Evolutionary conservation across 1,284 basidiomycete genomes (phyloP).

Genomic region (Pterulicium gracile): DNA sequence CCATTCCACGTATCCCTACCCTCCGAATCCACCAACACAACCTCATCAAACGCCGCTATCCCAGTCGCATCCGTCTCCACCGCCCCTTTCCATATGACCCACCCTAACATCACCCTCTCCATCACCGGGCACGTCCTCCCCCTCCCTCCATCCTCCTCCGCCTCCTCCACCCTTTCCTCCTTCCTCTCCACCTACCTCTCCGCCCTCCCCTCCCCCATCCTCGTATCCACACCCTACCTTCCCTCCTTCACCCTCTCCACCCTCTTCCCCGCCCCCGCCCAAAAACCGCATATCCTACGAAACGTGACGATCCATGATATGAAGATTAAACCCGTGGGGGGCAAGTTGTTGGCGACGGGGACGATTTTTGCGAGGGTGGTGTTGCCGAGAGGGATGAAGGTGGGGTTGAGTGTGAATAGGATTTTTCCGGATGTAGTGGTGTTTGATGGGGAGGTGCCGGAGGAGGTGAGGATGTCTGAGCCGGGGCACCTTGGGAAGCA

Average conservation of each 20-base stretch:
- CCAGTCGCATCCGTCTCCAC: slow-evolving; percentile 44
- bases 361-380: slow-evolving; percentile 52
- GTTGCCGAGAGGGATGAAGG: slow-evolving; percentile 53
- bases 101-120: slow-evolving; percentile 54
- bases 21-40: slow-evolving; percentile 12
- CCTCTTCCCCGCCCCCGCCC: slow-evolving; percentile 51
- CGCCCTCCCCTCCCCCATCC: slow-evolving; percentile 40
- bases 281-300: slow-evolving; percentile 50
- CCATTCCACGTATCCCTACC: slow-evolving; percentile 53
- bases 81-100: slow-evolving; percentile 43
- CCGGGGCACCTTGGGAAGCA: background rate
- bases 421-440: slow-evolving; percentile 67
- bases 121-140: slow-evolving; percentile 52
- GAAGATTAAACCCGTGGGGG: slow-evolving; percentile 46
- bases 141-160: slow-evolving; percentile 22
- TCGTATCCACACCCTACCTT: slow-evolving; percentile 43
- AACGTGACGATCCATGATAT: slow-evolving; percentile 65
- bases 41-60: slow-evolving; percentile 18
- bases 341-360: slow-evolving; percentile 51
- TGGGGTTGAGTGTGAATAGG: slow-evolving; percentile 45
- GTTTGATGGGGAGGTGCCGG: slow-evolving; percentile 57
- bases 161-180: slow-evolving; percentile 39
- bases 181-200: slow-evolving; percentile 57
- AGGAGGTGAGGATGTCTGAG: slow-evolving; percentile 12
- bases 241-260: slow-evolving; percentile 34